Evolutionary conservation across 2,329 filamentous ascomycete species (phyloP), one percentile per base, ranked within the genome.

Genomic region (Paramyrothecium sp.): DNA sequence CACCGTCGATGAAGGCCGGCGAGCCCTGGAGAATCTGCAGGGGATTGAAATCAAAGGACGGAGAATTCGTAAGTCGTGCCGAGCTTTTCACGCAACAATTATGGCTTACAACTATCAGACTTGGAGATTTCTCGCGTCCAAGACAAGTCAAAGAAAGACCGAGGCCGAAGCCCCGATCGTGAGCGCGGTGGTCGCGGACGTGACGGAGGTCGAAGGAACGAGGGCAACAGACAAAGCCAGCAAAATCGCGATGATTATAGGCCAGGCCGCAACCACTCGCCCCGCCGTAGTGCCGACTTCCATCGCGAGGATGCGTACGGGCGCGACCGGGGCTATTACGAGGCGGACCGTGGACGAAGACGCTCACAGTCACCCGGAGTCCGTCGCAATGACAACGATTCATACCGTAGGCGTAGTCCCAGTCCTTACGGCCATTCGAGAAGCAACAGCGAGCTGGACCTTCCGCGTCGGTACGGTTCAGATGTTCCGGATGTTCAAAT

Each of bases 401-500:
- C 80, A 54, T 89, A 90, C 66, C 81, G 88, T 55, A 82, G 85
- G 62, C 82, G 91, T 60, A 93, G 89, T 59, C 87, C 87, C 3
- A 92, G 88, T 59, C 91, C 91, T 0, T 76, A 78, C 59, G 71
- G 74, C 3, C 67, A 81, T 33, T 74, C 81, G 53, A 73, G 82
- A 21, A 75, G 80, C 41, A 75, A 81, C 51, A 73, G 78, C 56
- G 82, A 88, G 55, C 78, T 92, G 13, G 88, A 90, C 30, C 83
- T 96, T 8, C 91, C 92, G 48, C 84, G 87, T 56, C 83, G 92
- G 57, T 84, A 87, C 57, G 87, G 90, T 4, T 78, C 83, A 57
- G 86, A 95, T 61, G 87, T 97, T 21, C 93, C 94, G 2, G 92
- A 98, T 65, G 89, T 97, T 17, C 92, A 97, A 70, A 86, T 98